Conservation (phyloP, 202 grass and related monocot species). For the Tripidium arundinaceum region DNA sequence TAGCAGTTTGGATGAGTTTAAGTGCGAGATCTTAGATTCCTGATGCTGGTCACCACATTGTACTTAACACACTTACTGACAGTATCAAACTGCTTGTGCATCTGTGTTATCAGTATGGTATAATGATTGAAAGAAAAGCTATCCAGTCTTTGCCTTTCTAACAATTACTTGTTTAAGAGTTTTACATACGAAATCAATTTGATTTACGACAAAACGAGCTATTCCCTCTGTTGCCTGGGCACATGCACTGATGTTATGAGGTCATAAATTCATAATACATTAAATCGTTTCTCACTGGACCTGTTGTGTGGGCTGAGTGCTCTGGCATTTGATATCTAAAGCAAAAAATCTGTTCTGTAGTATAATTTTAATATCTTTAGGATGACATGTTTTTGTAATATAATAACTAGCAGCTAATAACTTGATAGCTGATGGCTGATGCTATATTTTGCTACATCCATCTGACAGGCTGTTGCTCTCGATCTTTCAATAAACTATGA, state of each 20-base stretch:
- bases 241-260: background rate
- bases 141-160: background rate
- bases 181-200: background rate
- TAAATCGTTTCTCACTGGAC: background rate
- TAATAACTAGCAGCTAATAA: background rate
- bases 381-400: background rate
- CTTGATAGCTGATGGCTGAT: constrained; percentile 4
- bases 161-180: constrained; percentile 3
- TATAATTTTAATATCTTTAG: background rate
- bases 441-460: background rate
- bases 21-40: background rate
- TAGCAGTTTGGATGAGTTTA: too few relatives aligned
- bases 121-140: background rate
- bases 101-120: background rate
- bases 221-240: background rate
- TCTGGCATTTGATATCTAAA: background rate
- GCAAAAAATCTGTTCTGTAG: background rate
- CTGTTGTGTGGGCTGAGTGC: background rate
- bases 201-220: background rate
- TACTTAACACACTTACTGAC: background rate
- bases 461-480: background rate
- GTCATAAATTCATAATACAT: background rate
- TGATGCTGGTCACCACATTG: background rate
- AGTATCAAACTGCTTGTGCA: background rate
- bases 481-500: background rate